Base-by-base conservation (phyloP, 345 rosid species). In the Microthlaspi erraticum region DNA sequence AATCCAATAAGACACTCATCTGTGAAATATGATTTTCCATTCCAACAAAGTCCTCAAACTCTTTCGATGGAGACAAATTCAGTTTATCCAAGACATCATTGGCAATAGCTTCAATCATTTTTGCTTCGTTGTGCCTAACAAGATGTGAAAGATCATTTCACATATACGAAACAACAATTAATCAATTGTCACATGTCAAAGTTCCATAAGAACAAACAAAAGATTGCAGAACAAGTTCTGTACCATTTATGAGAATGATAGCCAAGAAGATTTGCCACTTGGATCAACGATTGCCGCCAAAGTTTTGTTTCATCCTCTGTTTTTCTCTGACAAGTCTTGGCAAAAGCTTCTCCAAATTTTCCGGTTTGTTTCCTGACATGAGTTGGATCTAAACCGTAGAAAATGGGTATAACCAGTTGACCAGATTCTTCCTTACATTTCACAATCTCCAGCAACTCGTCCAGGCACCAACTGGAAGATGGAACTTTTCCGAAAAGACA, bases 331-430 rank as follows among this genome's bases (percentile, higher is more conserved):
- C 74, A 50, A 0, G 74, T 60, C 45, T 37, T 7, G 1, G 7
- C 1, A 64, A 72, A 64, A 0, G 2, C 7, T n/a, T 64, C 9
- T 10, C 64, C 77, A 36, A 72, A 72, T 0, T 36, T 10, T 7
- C 64, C 71, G 5, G 10, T 20, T 9, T 72, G 70, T 13, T 54
- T 54, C 7, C 71, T 66, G 0, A 72, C 64, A 20, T 72, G n/a
- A 2, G 56, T 63, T 0, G 70, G 76, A 43, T 72, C 70, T 7
- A 72, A 23, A n/a, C 41, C 3, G 11, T 73, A 74, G 39, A 74
- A 74, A 50, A 74, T 12, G 0, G 78, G 66, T 0, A 72, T 52
- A 1, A 72, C 20, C 0, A 29, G 0, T 6, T 60, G 74, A 17
- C 66, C 74, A 0, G 0, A 33, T 1, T 8, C 26, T 20, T 68